A percentile compares a stretch with the other conserved stretches of the same genome.
phyloP scores from a whole-genome alignment of 768 basidiomycete species.

The Termitomyces titanicus region DNA sequence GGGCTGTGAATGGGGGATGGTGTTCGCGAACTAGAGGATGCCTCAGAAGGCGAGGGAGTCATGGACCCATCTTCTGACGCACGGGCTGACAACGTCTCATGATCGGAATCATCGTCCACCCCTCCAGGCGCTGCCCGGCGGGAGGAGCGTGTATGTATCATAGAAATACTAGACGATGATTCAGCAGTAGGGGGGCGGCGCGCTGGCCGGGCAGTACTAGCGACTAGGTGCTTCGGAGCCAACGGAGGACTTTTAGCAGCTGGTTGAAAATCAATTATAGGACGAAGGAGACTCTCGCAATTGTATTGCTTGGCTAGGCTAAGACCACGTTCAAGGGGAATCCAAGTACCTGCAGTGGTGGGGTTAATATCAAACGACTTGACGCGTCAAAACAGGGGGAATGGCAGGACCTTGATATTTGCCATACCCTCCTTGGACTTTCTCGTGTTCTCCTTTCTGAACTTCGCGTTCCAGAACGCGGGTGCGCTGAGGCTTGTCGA shows the following conservation, averaged over 20 bases:
- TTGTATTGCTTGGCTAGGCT: slow-evolving; percentile 88
- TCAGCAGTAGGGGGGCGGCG: slow-evolving; percentile 41
- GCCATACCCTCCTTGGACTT: slow-evolving; percentile 98
- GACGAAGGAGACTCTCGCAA: slow-evolving; percentile 80
- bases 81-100: slow-evolving; percentile 59
- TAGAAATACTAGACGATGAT: slow-evolving; percentile 27
- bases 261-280: slow-evolving; percentile 93
- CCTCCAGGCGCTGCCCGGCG: slow-evolving; percentile 47
- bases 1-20: slow-evolving; percentile 82
- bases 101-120: slow-evolving; percentile 57
- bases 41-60: slow-evolving; percentile 86
- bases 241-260: slow-evolving; percentile 88
- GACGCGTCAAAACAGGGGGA: slow-evolving; percentile 12
- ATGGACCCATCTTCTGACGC: slow-evolving; percentile 86
- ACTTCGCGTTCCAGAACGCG: slow-evolving; percentile 97
- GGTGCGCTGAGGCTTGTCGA: slow-evolving; percentile 98
- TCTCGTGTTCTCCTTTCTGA: slow-evolving; percentile 98
- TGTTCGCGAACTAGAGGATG: slow-evolving; percentile 85
- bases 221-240: slow-evolving; percentile 93
- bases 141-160: slow-evolving; percentile 57
- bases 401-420: slow-evolving; percentile 89
- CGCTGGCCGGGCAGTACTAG: slow-evolving; percentile 54
- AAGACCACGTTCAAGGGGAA: slow-evolving; percentile 90
- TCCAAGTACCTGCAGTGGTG: slow-evolving; percentile 82
- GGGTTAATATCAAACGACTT: slow-evolving; percentile 6